Evolutionary conservation across 768 basidiomycete species (phyloP).

Genomic region (Gymnopilus junonius): DNA sequence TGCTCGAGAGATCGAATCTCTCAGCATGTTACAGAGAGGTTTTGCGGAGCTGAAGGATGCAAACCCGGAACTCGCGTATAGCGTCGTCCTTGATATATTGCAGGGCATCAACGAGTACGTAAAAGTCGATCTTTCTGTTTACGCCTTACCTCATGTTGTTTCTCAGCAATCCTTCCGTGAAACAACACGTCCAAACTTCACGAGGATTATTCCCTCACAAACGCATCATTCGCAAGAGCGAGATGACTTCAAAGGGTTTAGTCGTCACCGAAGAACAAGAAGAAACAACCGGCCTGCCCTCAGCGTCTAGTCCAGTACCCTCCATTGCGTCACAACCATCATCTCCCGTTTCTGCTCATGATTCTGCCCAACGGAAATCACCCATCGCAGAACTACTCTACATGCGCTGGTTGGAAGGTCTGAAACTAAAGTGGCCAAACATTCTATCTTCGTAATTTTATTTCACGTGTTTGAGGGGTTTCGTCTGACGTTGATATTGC

Average conservation of each 20-base stretch:
- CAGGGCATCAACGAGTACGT: conserved; percentile 91
- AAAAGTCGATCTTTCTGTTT: conserved; percentile 1
- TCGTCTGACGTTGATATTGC: background rate
- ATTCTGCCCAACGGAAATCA: conserved; percentile 64
- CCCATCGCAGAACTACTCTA: conserved; percentile 97
- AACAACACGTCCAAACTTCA: conserved; percentile 83
- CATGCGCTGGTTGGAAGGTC: conserved; percentile 93
- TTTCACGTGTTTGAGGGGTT: background rate
- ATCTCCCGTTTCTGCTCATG: conserved; percentile 30
- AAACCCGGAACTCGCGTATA: conserved; percentile 87
- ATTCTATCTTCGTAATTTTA: conserved; percentile 43
- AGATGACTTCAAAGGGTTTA: conserved; percentile 84
- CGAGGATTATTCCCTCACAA: conserved; percentile 81
- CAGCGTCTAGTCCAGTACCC: conserved; percentile 38
- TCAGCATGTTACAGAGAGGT: conserved; percentile 89
- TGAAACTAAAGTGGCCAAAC: conserved; percentile 90
- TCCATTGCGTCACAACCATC: conserved; percentile 24
- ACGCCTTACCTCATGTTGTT: conserved; percentile 4
- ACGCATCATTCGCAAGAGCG: conserved; percentile 77
- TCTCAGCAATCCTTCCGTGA: conserved; percentile 73
- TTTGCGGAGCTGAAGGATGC: conserved; percentile 84
- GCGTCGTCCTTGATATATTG: conserved; percentile 86
- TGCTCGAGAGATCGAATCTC: conserved; percentile 83
- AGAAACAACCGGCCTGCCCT: conserved; percentile 58
- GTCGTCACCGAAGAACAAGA: conserved; percentile 85